A percentile compares a stretch with the other conserved stretches of the same genome.
phyloP scores from a whole-genome alignment of 441 rosid species.

The Pelargonium cotyledonis region DNA sequence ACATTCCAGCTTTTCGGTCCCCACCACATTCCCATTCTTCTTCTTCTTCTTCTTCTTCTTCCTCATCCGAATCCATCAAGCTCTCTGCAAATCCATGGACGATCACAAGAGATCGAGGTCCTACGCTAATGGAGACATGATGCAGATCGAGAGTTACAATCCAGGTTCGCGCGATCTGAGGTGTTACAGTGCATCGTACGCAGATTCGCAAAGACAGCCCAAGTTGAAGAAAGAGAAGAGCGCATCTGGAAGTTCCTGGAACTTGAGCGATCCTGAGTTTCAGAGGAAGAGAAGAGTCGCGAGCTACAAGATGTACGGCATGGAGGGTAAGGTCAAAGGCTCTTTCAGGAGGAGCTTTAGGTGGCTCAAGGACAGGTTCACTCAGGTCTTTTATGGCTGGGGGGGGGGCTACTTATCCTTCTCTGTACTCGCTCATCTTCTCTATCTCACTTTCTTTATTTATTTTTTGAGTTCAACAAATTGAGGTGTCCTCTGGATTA shows the following conservation, averaged over 20 bases:
- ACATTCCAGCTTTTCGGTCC: no score
- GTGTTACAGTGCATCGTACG: constrained; percentile 1
- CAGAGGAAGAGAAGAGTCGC: constrained; percentile 5
- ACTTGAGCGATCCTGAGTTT: not conserved
- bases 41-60: no score
- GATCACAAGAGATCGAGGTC: not conserved
- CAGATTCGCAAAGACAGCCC: not conserved
- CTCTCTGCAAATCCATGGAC: not conserved
- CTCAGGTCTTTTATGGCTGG: not conserved
- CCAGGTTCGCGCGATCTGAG: not conserved
- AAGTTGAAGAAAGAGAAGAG: not conserved
- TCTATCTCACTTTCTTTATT: no score
- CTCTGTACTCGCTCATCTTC: no score
- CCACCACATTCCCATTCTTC: no score
- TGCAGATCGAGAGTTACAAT: not conserved
- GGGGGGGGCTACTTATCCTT: not conserved
- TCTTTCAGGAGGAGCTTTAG: not conserved
- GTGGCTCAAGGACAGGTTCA: constrained; percentile 4
- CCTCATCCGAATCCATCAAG: not conserved
- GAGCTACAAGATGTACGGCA: constrained; percentile 4
- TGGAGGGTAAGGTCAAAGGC: constrained; percentile 3
- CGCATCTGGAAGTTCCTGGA: not conserved
- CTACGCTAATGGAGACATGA: not conserved
- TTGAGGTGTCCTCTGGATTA: no score
- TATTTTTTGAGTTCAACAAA: no score